phyloP scores from a whole-genome alignment of 177 flowering plant genomes.

The Vitis hybrid region DNA sequence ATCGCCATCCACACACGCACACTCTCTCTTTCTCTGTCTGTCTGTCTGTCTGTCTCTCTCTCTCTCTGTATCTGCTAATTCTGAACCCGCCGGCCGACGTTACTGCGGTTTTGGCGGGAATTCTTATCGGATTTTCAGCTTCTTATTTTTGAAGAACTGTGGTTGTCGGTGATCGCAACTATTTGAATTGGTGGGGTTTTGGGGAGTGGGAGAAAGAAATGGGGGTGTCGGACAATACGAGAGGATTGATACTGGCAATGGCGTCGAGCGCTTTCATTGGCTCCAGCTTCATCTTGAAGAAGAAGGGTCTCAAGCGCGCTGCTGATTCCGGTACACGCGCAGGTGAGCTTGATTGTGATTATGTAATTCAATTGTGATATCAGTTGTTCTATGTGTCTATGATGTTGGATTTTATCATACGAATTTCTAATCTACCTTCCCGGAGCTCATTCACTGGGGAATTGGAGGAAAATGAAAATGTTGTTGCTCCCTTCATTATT shows the following conservation, averaged over 20 bases:
- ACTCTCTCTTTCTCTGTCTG: background rate
- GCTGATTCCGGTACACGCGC: constrained; percentile 65
- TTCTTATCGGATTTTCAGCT: background rate
- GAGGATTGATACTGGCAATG: constrained; percentile 59
- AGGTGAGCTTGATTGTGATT: constrained; percentile 31
- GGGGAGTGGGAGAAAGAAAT: constrained; percentile 17
- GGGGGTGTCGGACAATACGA: constrained; percentile 58
- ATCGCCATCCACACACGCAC: too few relatives aligned
- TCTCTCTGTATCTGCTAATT: background rate
- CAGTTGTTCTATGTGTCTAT: background rate
- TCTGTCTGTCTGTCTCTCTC: background rate
- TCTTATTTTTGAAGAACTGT: constrained; percentile 5
- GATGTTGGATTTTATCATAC: too few relatives aligned
- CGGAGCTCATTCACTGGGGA: too few relatives aligned
- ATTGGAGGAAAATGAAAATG: too few relatives aligned
- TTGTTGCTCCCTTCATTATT: too few relatives aligned
- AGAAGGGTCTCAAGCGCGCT: constrained; percentile 70
- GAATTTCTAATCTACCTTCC: background rate
- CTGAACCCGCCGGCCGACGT: background rate
- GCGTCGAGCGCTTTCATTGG: constrained; percentile 66
- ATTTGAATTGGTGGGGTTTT: background rate
- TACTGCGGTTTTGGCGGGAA: background rate
- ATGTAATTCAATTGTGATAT: background rate
- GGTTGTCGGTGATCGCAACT: background rate
- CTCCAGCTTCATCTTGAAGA: constrained; percentile 72